A percentile compares a stretch with the other conserved stretches of the same genome.
Evolutionary conservation across 805 yeast genomes (phyloP).

Genomic region (Lipomyces japonicus): DNA sequence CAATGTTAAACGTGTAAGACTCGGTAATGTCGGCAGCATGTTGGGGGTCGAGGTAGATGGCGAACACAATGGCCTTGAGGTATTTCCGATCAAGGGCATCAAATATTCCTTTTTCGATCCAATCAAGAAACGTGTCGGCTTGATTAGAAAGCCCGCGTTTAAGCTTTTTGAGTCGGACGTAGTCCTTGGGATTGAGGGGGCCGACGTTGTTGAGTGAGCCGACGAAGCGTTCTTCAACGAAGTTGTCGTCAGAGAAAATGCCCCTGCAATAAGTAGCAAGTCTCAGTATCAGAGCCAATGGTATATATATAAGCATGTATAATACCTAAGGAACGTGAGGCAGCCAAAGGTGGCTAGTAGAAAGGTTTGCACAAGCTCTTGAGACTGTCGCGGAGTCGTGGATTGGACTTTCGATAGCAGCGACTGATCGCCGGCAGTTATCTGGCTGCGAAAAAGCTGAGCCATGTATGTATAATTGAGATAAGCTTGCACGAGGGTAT

Average conservation of each 20-base stretch:
- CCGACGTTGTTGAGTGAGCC: conserved; percentile 36
- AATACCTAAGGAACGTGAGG: conserved; percentile 44
- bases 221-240: conserved; percentile 47
- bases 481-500: too few relatives aligned
- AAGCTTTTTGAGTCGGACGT: conserved; percentile 49
- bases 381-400: conserved; percentile 37
- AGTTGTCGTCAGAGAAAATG: conserved; percentile 53
- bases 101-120: conserved; percentile 52
- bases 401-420: conserved; percentile 5
- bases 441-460: conserved; percentile 11
- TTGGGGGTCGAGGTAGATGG: conserved; percentile 44
- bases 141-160: conserved; percentile 46
- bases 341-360: conserved; percentile 55
- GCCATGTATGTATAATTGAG: conserved; percentile 5
- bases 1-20: conserved; percentile 49
- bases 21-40: conserved; percentile 48
- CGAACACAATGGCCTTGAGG: conserved; percentile 46
- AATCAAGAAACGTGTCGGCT: conserved; percentile 49
- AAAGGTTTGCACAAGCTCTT: conserved; percentile 48
- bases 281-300: background rate
- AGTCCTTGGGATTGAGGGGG: conserved; percentile 33
- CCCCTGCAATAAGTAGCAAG: conserved; percentile 40
- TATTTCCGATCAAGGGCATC: conserved; percentile 45
- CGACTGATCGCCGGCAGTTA: conserved; percentile 4
- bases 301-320: background rate